phyloP scores from a whole-genome alignment of 208 protist genomes.

The Crithidia sp. region DNA sequence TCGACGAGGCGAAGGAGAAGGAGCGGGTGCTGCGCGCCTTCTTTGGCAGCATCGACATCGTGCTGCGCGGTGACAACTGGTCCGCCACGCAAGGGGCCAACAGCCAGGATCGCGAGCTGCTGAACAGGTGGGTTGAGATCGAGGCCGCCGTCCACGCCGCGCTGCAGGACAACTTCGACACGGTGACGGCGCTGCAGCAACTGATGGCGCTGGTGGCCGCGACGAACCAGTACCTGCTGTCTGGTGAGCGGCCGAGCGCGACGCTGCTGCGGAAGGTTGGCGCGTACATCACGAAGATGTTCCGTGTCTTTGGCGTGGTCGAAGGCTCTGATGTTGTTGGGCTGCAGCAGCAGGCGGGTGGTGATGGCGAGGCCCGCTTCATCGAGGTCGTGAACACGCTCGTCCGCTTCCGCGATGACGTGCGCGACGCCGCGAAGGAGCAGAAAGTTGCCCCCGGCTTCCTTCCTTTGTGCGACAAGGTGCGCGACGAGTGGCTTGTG shows the following conservation, averaged over 20 bases:
- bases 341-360: constrained; percentile 38
- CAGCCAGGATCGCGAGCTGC: constrained; percentile 59
- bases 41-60: constrained; percentile 79
- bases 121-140: constrained; percentile 33
- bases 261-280: constrained; percentile 83
- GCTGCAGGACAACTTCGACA: constrained; percentile 96
- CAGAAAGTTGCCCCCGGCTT: constrained; percentile 51
- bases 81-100: constrained; percentile 52
- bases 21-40: constrained; percentile 87
- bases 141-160: constrained; percentile 86
- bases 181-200: constrained; percentile 66
- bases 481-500: constrained; percentile 83
- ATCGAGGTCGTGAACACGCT: constrained; percentile 72
- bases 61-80: constrained; percentile 58
- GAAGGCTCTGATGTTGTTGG: constrained; percentile 77
- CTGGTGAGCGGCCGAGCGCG: constrained; percentile 38
- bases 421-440: constrained; percentile 63
- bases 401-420: constrained; percentile 73
- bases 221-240: constrained; percentile 89
- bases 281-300: constrained; percentile 91
- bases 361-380: constrained; percentile 38
- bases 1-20: constrained; percentile 84
- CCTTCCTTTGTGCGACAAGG: constrained; percentile 72
- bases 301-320: constrained; percentile 93
- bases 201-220: constrained; percentile 80